Evolutionary conservation across 2,329 filamentous ascomycete species (phyloP).

Genomic region (Arthrobotrys iridis): DNA sequence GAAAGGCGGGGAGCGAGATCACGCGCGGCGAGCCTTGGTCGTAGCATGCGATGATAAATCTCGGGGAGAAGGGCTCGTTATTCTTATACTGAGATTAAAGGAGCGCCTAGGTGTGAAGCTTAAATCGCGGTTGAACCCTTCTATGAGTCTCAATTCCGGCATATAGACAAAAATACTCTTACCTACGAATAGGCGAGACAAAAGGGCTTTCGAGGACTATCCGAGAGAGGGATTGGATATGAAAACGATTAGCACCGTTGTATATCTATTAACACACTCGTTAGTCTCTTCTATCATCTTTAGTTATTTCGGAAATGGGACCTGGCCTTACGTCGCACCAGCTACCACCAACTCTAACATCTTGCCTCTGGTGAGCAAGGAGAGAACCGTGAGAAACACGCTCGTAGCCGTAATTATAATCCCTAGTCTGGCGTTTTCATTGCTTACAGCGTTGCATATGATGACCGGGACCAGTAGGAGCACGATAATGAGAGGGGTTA

Average conservation of each 20-base stretch:
- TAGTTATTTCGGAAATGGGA: not conserved
- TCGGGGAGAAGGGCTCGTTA: too few relatives aligned
- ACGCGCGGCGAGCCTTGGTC: too few relatives aligned
- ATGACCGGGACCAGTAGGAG: not conserved
- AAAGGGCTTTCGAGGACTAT: too few relatives aligned
- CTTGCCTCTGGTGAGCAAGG: not conserved
- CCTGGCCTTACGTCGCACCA: not conserved
- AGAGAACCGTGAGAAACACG: not conserved
- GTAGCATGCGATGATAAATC: too few relatives aligned
- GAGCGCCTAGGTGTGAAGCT: too few relatives aligned
- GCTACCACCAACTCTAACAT: not conserved
- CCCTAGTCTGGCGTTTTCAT: not conserved
- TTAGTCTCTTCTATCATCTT: not conserved
- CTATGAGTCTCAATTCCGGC: too few relatives aligned
- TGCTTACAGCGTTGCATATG: not conserved
- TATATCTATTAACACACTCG: not conserved
- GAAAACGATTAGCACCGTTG: not conserved
- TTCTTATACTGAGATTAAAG: too few relatives aligned
- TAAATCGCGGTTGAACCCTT: too few relatives aligned
- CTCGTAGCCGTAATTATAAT: not conserved
- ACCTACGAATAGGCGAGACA: too few relatives aligned
- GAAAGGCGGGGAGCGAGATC: too few relatives aligned
- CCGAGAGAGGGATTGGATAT: not conserved
- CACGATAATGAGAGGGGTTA: not conserved
- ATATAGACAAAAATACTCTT: too few relatives aligned